phyloP scores from a whole-genome alignment of 768 basidiomycete species.

The button mushroom (Agaricus bisporus) region DNA sequence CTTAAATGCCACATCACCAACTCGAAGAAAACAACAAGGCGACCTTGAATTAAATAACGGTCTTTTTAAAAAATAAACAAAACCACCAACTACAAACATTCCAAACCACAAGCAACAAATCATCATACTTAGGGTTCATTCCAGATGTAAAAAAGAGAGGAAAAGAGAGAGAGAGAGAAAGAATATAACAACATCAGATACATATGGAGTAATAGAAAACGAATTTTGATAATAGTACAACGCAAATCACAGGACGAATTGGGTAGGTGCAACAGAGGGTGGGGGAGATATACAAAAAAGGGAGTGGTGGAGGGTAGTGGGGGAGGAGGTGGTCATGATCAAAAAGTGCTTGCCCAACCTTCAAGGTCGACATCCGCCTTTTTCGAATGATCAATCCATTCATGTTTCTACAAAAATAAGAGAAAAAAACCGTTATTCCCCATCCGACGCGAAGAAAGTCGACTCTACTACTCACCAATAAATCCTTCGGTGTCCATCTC shows the following conservation, averaged over 20 bases:
- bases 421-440: neutral
- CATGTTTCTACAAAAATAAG: slow-evolving; percentile 46
- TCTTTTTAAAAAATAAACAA: no score
- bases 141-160: no score
- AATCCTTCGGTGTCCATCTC: slow-evolving; percentile 82
- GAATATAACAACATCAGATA: no score
- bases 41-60: no score
- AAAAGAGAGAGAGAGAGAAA: no score
- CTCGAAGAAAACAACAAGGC: no score
- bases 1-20: no score
- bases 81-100: no score
- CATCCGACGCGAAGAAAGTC: slow-evolving; percentile 4
- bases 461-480: slow-evolving; percentile 50
- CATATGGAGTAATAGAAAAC: neutral
- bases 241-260: neutral
- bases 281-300: neutral
- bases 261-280: neutral
- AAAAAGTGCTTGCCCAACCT: slow-evolving; percentile 77
- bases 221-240: neutral
- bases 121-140: no score
- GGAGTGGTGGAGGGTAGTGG: neutral
- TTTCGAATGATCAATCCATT: slow-evolving; percentile 67
- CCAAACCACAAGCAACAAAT: no score
- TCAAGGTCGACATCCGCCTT: slow-evolving; percentile 64
- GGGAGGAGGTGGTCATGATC: slow-evolving; percentile 4